phyloP scores from a whole-genome alignment of 2,329 filamentous ascomycete genomes.

The Bipolaris sorokiniana region DNA sequence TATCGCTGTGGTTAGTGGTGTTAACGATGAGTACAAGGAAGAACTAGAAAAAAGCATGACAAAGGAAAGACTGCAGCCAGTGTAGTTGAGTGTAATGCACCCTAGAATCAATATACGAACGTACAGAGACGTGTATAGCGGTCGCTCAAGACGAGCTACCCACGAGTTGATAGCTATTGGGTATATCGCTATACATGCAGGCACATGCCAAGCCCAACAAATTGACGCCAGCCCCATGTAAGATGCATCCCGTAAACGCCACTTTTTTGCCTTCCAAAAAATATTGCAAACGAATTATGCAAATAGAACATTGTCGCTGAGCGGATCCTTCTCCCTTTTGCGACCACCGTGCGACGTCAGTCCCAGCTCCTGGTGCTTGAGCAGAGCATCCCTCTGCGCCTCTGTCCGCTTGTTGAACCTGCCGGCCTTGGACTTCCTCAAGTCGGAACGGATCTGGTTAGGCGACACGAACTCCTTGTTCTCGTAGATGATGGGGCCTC shows the following conservation, averaged over 20 bases:
- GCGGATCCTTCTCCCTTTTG: conserved; percentile 67
- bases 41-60: conserved; percentile 45
- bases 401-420: conserved; percentile 80
- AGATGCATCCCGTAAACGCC: conserved; percentile 25
- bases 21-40: conserved; percentile 48
- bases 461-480: conserved; percentile 97
- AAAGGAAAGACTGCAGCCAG: conserved; percentile 15
- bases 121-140: neutral
- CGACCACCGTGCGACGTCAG: conserved; percentile 70
- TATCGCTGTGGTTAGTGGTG: conserved; percentile 48
- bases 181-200: conserved; percentile 29
- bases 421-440: conserved; percentile 76
- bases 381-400: conserved; percentile 71
- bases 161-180: conserved; percentile 29
- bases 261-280: conserved; percentile 14
- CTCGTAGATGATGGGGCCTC: conserved; percentile 95
- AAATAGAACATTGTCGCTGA: conserved; percentile 81
- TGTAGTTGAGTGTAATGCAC: neutral
- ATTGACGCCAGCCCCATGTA: conserved; percentile 15
- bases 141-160: conserved; percentile 13
- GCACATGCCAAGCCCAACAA: conserved; percentile 7
- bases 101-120: neutral
- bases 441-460: conserved; percentile 87
- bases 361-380: conserved; percentile 78
- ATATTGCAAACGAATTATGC: conserved; percentile 56